Conservation (phyloP, 2,329 filamentous ascomycete genomes). For the Pseudocercospora vitis region DNA sequence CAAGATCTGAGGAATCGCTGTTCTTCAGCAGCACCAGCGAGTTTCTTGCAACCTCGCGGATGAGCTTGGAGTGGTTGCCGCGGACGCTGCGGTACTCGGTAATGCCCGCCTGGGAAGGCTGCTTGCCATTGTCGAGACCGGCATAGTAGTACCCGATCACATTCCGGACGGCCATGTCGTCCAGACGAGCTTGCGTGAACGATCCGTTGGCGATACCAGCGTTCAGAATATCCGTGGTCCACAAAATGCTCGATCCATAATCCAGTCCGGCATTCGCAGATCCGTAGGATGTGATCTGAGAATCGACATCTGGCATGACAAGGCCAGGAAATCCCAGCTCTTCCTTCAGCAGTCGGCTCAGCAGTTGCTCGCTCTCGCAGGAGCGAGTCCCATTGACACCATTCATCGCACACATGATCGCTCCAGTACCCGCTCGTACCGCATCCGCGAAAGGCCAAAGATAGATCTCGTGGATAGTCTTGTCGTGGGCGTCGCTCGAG, state of each 20-base stretch:
- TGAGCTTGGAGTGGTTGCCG: conserved; percentile 20
- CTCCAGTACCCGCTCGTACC: conserved; percentile 50
- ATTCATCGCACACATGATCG: conserved; percentile 50
- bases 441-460: conserved; percentile 52
- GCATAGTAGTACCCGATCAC: conserved; percentile 25
- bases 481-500: conserved; percentile 63
- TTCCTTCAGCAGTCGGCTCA: conserved; percentile 65
- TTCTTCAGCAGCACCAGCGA: conserved; percentile 61
- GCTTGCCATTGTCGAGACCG: conserved; percentile 20
- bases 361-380: conserved; percentile 62
- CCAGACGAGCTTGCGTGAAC: conserved; percentile 32
- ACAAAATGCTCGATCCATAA: conserved; percentile 30
- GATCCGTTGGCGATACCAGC: conserved; percentile 38
- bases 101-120: conserved; percentile 13
- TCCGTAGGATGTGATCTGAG: conserved; percentile 31
- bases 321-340: conserved; percentile 49
- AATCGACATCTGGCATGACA: conserved; percentile 52
- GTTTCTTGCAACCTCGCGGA: conserved; percentile 15
- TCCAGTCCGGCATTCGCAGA: conserved; percentile 35
- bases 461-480: conserved; percentile 52
- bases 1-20: conserved; percentile 46
- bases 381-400: conserved; percentile 24
- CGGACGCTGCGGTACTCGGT: conserved; percentile 20
- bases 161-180: conserved; percentile 39
- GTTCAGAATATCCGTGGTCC: conserved; percentile 30